Base-by-base conservation (phyloP, 495 filamentous ascomycete species). In the Filosporella fistucella region DNA sequence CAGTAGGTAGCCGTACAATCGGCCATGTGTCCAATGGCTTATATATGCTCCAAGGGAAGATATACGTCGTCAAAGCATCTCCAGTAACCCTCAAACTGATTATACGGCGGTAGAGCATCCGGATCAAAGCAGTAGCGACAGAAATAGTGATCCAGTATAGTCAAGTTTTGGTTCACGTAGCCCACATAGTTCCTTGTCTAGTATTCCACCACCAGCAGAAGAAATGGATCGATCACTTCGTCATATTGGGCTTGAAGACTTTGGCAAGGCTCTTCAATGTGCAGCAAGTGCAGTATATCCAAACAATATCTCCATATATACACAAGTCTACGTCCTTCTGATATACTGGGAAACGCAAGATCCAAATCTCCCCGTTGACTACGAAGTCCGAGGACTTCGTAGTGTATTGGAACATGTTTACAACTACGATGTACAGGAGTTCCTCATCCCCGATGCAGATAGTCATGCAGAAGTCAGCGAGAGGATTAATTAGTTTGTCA, bases 381-480 rank as follows among this genome's bases (percentile, higher is more conserved):
- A 14, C 13, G 39, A 42, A 28, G 5, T 42, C 39, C 4, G 9
- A n/a, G 3, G 18, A 13, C 22, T 42, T 14, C 12, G 13, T 5
- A 25, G 24, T 26, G 39, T 42, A 17, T 28, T 42, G 5, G 13
- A 42, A 25, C 5, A 42, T 14, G 17, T 42, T 17, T 29, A 42
- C 20, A 9, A 42, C 24, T 42, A 18, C n/a, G 4, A 42, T 16
- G 29, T 6, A 3, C 22, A 42, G 22, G 39, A 18, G 11, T 42
- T 1, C 12, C 3, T 5, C 16, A 42, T 42, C 22, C 20, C 20
- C 16, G 26, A 42, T 18, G 8, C 1, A 13, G 39, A 42, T 28
- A 18, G 39, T 28, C 39, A 42, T 42, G 39, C 9, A 21, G 39
- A 6, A 12, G 39, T 42, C n/a, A 42, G 22, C 39, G n/a, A 42